Conservation (phyloP, 2,329 filamentous ascomycete species). For the Exophiala bonariae region DNA sequence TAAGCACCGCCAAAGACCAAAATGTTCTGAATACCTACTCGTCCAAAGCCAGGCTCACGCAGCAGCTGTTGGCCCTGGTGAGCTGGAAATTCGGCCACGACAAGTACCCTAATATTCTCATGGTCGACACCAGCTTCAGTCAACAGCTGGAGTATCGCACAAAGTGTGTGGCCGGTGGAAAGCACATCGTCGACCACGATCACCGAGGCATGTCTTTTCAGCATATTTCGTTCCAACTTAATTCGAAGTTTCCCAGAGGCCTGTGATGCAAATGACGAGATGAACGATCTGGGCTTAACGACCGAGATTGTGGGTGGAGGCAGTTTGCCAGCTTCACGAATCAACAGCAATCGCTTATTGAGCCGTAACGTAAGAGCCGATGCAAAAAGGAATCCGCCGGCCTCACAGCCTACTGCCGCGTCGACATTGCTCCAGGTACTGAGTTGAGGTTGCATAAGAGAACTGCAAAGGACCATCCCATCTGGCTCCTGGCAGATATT, state of each 20-base stretch:
- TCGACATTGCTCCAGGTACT: constrained; percentile 50
- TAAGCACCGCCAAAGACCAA: constrained; percentile 51
- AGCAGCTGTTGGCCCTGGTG: constrained; percentile 54
- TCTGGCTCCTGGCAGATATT: constrained; percentile 52
- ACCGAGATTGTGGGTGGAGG: constrained; percentile 57
- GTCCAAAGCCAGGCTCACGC: constrained; percentile 50
- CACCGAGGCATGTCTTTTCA: constrained; percentile 45
- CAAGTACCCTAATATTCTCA: constrained; percentile 50
- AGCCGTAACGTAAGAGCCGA: constrained; percentile 48
- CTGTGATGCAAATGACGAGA: constrained; percentile 46
- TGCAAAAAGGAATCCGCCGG: constrained; percentile 58
- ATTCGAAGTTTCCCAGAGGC: constrained; percentile 38
- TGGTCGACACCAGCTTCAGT: constrained; percentile 41
- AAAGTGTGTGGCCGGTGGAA: constrained; percentile 56
- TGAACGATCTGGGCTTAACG: constrained; percentile 51
- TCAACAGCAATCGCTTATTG: constrained; percentile 47
- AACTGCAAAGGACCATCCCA: constrained; percentile 54
- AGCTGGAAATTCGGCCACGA: constrained; percentile 58
- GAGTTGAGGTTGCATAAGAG: constrained; percentile 51
- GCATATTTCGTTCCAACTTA: constrained; percentile 50
- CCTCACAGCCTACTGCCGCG: constrained; percentile 55
- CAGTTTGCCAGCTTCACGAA: constrained; percentile 60
- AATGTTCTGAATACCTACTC: constrained; percentile 53
- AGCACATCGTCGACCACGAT: constrained; percentile 64
- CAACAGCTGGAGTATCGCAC: constrained; percentile 53